These are phyloP conservation scores for Oldenlandia corymbosa DNA, from an alignment of 257 asterid genomes.

Conservation along the genomic window DNA sequence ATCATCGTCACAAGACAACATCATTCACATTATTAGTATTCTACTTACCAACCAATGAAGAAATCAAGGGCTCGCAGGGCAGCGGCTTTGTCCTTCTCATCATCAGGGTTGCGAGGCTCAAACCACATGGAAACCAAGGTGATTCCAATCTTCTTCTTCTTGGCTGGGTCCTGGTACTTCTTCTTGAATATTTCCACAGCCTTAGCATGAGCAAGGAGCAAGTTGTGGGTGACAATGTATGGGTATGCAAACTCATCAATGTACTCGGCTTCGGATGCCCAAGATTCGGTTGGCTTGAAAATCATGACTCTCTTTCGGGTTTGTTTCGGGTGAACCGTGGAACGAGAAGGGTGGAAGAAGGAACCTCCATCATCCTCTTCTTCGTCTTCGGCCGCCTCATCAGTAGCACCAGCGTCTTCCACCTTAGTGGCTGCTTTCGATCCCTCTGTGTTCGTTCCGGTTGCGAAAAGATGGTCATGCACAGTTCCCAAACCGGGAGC, in stretches of 20 bases:
- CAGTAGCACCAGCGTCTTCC: not conserved
- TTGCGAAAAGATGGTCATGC: slow-evolving; percentile 1
- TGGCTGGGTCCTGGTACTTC: not conserved
- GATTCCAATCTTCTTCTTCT: not conserved
- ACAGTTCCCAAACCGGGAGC: slow-evolving; percentile 3
- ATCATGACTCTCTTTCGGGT: not conserved
- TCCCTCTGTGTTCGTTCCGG: not conserved
- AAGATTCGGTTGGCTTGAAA: not conserved
- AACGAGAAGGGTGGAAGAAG: not conserved
- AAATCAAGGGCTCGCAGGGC: slow-evolving; percentile 9
- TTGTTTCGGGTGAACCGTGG: not conserved
- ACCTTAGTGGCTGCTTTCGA: not conserved
- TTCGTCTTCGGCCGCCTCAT: not conserved
- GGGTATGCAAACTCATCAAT: not conserved
- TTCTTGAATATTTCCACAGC: not conserved
- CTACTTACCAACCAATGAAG: slow-evolving; percentile 1
- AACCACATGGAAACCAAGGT: slow-evolving; percentile 7
- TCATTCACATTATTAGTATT: too few relatives aligned
- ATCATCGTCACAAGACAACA: too few relatives aligned
- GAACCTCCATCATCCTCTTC: slow-evolving; percentile 2
- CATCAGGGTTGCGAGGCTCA: not conserved
- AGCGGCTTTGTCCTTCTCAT: slow-evolving; percentile 2
- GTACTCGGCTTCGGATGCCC: slow-evolving; percentile 1
- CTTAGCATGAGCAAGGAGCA: not conserved
- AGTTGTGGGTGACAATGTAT: slow-evolving; percentile 7